Conservation (phyloP, 108 stramenopile species). For the Parietichytrium sp. region DNA sequence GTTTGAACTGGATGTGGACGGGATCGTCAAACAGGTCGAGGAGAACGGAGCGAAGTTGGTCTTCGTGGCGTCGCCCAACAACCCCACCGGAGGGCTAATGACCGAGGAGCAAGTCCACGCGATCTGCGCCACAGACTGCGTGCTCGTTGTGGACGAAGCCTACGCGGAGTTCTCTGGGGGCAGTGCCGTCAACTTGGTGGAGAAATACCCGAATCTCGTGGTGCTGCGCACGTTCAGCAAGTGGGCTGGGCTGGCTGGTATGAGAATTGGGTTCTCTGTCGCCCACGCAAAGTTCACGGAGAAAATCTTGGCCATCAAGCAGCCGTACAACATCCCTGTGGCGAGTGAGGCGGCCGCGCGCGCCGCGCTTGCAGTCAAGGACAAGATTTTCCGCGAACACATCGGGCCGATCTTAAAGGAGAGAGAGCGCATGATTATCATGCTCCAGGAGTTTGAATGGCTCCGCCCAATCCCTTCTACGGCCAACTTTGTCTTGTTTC, state of each 20-base stretch:
- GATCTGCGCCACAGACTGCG: slow-evolving; percentile 25
- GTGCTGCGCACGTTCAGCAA: slow-evolving; percentile 38
- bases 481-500: slow-evolving; percentile 31
- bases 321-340: slow-evolving; percentile 39
- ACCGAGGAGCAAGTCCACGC: slow-evolving; percentile 23
- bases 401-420: slow-evolving; percentile 7
- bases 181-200: background rate
- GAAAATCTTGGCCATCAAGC: slow-evolving; percentile 26
- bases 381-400: background rate
- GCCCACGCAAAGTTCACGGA: slow-evolving; percentile 34
- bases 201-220: slow-evolving; percentile 25
- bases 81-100: slow-evolving; percentile 36
- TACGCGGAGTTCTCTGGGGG: slow-evolving; percentile 37
- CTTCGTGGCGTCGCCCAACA: slow-evolving; percentile 36
- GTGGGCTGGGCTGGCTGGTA: slow-evolving; percentile 36
- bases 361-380: background rate
- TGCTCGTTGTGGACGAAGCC: slow-evolving; percentile 31
- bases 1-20: slow-evolving; percentile 30
- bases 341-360: slow-evolving; percentile 3
- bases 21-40: background rate
- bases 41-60: background rate
- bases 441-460: background rate
- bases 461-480: background rate
- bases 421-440: background rate
- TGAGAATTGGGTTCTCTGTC: slow-evolving; percentile 2